Evolutionary conservation across 805 yeast genomes (phyloP).

Genomic region (Saccharomycopsis fodiens): DNA sequence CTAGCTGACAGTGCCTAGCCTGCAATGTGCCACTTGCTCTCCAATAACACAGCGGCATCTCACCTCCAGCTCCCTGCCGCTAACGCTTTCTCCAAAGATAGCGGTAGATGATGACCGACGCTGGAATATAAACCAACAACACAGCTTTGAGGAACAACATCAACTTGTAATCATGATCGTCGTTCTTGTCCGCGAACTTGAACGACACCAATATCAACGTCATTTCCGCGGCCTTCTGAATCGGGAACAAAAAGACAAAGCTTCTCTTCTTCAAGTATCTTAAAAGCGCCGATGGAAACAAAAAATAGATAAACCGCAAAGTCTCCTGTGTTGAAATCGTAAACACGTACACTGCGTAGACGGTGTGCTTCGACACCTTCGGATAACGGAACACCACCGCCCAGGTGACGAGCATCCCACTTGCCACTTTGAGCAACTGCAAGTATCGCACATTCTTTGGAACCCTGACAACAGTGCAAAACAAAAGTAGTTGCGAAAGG

Average conservation of each 20-base stretch:
- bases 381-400: slow-evolving; percentile 17
- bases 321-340: slow-evolving; percentile 12
- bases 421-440: slow-evolving; percentile 9
- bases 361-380: slow-evolving; percentile 16
- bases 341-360: slow-evolving; percentile 14
- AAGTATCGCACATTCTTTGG: neutral
- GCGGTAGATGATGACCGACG: slow-evolving; percentile 3
- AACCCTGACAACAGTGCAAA: slow-evolving; percentile 1
- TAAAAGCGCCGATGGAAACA: slow-evolving; percentile 6
- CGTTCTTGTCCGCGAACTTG: slow-evolving; percentile 9
- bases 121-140: slow-evolving; percentile 9
- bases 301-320: slow-evolving; percentile 8
- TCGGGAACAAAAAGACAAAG: slow-evolving; percentile 14
- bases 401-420: slow-evolving; percentile 14
- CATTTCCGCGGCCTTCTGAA: slow-evolving; percentile 16
- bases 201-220: slow-evolving; percentile 15
- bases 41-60: no score
- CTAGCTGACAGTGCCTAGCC: no score
- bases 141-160: slow-evolving; percentile 1
- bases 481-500: slow-evolving; percentile 4
- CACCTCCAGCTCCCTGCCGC: no score
- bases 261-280: slow-evolving; percentile 2
- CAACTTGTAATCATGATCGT: slow-evolving; percentile 5
- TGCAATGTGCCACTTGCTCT: no score
- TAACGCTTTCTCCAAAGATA: slow-evolving; percentile 6